phyloP scores from a whole-genome alignment of 1,284 basidiomycete species.

The Phylloboletellus chloephorus region DNA sequence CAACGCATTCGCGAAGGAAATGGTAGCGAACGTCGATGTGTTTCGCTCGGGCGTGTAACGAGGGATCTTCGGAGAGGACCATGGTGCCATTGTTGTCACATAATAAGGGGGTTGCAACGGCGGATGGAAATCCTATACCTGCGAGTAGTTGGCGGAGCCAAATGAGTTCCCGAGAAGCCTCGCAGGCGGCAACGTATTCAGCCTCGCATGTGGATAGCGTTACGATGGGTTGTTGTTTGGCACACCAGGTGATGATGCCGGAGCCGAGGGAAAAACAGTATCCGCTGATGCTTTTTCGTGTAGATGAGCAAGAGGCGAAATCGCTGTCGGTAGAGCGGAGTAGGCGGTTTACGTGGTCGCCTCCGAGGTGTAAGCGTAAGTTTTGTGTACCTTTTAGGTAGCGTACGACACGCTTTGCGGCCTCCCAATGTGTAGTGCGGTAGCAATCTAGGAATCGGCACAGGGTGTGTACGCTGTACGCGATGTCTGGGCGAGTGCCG shows the following conservation, averaged over 20 bases:
- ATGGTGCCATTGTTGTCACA: slow-evolving; percentile 30
- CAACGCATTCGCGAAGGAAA: too few relatives aligned
- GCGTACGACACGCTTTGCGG: not conserved
- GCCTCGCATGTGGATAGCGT: slow-evolving; percentile 37
- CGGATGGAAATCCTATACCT: slow-evolving; percentile 18
- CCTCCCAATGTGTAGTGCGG: not conserved
- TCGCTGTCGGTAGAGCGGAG: slow-evolving; percentile 34
- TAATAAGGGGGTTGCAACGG: slow-evolving; percentile 12
- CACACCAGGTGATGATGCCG: slow-evolving; percentile 37
- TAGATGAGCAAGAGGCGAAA: slow-evolving; percentile 31
- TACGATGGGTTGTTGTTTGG: too few relatives aligned
- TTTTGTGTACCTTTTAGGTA: not conserved
- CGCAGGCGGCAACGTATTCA: slow-evolving; percentile 36
- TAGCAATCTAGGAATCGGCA: not conserved
- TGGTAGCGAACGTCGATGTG: too few relatives aligned
- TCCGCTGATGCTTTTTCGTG: slow-evolving; percentile 35
- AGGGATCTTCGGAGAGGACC: too few relatives aligned
- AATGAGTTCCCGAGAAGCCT: slow-evolving; percentile 24
- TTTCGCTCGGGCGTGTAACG: too few relatives aligned
- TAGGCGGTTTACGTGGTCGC: not conserved
- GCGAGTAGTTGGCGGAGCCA: slow-evolving; percentile 26
- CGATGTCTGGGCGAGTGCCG: not conserved
- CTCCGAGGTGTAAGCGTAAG: not conserved
- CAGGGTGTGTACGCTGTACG: not conserved
- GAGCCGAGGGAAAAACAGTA: slow-evolving; percentile 32